A percentile compares a stretch with the other conserved stretches of the same genome.
These are phyloP conservation scores for Ophiocytium majus DNA, from an alignment of 352 stramenopile genomes.

Conservation along the genomic window DNA sequence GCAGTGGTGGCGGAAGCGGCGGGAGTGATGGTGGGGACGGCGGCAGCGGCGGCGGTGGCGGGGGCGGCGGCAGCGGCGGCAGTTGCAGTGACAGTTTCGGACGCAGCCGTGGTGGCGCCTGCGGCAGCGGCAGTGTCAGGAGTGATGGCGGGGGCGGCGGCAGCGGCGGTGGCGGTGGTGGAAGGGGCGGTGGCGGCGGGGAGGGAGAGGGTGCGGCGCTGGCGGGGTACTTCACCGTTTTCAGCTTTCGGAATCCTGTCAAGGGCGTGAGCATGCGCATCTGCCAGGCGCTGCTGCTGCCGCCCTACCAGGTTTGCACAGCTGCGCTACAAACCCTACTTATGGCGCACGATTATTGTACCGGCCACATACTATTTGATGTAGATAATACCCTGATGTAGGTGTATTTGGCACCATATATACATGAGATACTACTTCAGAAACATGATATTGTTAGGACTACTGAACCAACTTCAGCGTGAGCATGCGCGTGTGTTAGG, in stretches of 20 bases:
- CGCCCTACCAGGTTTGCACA: constrained; percentile 46
- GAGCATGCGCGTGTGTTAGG: too few species aligned
- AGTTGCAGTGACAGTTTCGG: neutral
- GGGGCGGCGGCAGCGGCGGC: too few species aligned
- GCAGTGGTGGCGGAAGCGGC: neutral
- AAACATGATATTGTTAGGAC: neutral
- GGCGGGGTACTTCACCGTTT: constrained; percentile 55
- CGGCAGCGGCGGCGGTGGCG: neutral
- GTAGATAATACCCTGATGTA: neutral
- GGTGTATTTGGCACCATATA: neutral
- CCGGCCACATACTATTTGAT: neutral
- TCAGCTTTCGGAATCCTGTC: constrained; percentile 54
- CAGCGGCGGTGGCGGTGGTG: neutral
- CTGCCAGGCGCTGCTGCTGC: constrained; percentile 52
- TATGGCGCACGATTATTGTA: too few species aligned
- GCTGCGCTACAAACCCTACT: too few species aligned
- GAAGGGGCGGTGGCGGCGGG: neutral
- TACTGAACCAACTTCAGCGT: neutral
- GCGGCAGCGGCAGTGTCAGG: neutral
- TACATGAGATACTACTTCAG: too few species aligned
- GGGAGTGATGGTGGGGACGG: neutral
- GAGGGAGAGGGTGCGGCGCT: constrained; percentile 17
- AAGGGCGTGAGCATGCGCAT: constrained; percentile 54
- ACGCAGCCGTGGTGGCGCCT: neutral
- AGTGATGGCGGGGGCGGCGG: neutral